These are phyloP conservation scores for Heimioporus sp. DNA, from an alignment of 768 basidiomycete species.

Conservation along the genomic window DNA sequence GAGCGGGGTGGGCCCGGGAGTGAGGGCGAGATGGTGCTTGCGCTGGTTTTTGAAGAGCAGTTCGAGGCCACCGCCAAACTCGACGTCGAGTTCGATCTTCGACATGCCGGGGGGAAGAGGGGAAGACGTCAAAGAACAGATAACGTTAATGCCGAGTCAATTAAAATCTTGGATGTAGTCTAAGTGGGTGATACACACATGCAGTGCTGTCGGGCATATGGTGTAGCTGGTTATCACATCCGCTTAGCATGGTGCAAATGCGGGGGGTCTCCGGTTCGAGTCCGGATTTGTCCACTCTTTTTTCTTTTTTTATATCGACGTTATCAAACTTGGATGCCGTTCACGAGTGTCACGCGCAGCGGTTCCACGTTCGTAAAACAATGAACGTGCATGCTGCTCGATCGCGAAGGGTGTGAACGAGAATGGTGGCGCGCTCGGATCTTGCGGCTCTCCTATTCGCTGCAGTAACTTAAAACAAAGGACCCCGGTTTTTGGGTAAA, in stretches of 20 bases:
- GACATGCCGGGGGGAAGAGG: constrained; percentile 1
- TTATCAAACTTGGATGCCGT: too few species aligned
- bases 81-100: constrained; percentile 51
- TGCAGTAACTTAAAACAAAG: too few species aligned
- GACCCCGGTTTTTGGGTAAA: too few species aligned
- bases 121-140: neutral
- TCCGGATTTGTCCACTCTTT: constrained; percentile 39
- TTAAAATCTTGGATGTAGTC: too few species aligned
- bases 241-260: constrained; percentile 35
- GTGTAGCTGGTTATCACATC: constrained; percentile 42
- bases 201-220: constrained; percentile 28
- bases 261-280: constrained; percentile 41
- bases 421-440: too few species aligned
- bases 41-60: constrained; percentile 75
- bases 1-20: constrained; percentile 34
- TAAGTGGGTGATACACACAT: neutral
- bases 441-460: too few species aligned
- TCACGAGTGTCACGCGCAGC: too few species aligned
- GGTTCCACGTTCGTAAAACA: too few species aligned
- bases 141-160: neutral
- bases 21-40: constrained; percentile 54
- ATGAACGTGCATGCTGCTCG: too few species aligned
- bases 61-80: constrained; percentile 86
- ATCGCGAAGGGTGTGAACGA: too few species aligned
- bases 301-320: neutral